A percentile compares a stretch with the other conserved stretches of the same genome.
These are phyloP conservation scores for Castanea sativa DNA, from an alignment of 306 rosid species.

Conservation along the genomic window DNA sequence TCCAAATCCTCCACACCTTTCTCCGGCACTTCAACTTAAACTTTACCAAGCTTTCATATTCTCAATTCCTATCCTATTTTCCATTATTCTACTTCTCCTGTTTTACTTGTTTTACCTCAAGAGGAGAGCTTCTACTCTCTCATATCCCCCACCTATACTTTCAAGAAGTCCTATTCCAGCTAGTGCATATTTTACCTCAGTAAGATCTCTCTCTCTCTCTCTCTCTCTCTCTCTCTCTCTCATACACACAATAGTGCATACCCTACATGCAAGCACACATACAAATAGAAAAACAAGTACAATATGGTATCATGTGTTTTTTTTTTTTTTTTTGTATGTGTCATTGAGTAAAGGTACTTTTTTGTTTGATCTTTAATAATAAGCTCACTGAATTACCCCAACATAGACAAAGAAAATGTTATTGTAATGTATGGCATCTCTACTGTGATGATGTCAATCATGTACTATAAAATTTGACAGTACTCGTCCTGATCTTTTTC, in stretches of 20 bases:
- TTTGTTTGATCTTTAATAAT: background rate
- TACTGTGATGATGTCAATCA: background rate
- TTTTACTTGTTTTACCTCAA: conserved; percentile 89
- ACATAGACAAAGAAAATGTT: background rate
- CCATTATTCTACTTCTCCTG: conserved; percentile 70
- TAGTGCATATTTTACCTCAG: conserved; percentile 38
- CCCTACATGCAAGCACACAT: background rate
- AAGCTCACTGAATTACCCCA: background rate
- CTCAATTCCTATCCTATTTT: conserved; percentile 83
- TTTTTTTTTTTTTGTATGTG: background rate
- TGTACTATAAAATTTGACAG: background rate
- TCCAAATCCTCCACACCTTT: conserved; percentile 54
- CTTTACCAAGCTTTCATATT: conserved; percentile 93
- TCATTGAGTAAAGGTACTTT: background rate
- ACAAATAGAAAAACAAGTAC: background rate
- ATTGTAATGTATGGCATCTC: background rate
- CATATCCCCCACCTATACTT: conserved; percentile 46
- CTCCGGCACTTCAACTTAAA: conserved; percentile 74
- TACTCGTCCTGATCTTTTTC: background rate
- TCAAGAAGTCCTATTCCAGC: conserved; percentile 32
- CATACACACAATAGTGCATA: background rate
- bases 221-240: background rate
- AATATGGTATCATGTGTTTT: background rate
- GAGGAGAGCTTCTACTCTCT: conserved; percentile 63
- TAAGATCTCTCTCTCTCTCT: conserved; percentile 29